Evolutionary conservation across 139 green algal species (phyloP), one percentile per base, ranked within the genome.

Genomic region (Coelastrella sp.): DNA sequence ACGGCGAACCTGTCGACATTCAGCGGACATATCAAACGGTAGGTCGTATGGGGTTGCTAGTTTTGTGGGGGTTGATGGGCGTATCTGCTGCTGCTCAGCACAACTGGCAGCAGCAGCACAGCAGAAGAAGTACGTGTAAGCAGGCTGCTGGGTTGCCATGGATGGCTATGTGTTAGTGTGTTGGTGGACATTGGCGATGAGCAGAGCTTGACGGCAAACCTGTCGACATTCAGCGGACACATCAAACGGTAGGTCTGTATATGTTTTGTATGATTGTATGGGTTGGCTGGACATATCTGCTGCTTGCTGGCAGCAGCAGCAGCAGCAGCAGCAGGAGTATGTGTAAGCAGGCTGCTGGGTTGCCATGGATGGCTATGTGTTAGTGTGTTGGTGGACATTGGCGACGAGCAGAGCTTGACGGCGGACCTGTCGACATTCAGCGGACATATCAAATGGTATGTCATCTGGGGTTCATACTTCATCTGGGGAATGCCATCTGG

Each of bases 191-290:
- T 99, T 73, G 97, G 97, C 0, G 97, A 98, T 71, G 93, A 96
- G 86, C 95, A 96, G 87, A 97, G 94, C 80, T 94, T 99, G 8
- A 95, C 93, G 0, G 94, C 97, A 85, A 98, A 94, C 84, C 91
- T 99, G 68, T 99, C 98, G 5, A 99, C 98, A 4, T 99, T 99
- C 92, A 96, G 92, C 20, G 97, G 96, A 19, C 98, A 99, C 95
- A 93, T 98, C 14, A 68, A 87, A 17, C 71, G 87, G 87, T 87
- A 54, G 17, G 68, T 23, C n/a, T n/a, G n/a, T n/a, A n/a, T n/a
- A n/a, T n/a, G n/a, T n/a, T n/a, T n/a, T n/a, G n/a, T n/a, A n/a
- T n/a, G n/a, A n/a, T n/a, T n/a, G n/a, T n/a, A n/a, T n/a, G n/a
- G n/a, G n/a, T 10, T 71, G 61, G 11, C 0, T 47, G 32, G 32